Evolutionary conservation across 163 green algal species (phyloP), one percentile per base, ranked within the genome.

Genomic region (Chlamydomonas reinhardtii): DNA sequence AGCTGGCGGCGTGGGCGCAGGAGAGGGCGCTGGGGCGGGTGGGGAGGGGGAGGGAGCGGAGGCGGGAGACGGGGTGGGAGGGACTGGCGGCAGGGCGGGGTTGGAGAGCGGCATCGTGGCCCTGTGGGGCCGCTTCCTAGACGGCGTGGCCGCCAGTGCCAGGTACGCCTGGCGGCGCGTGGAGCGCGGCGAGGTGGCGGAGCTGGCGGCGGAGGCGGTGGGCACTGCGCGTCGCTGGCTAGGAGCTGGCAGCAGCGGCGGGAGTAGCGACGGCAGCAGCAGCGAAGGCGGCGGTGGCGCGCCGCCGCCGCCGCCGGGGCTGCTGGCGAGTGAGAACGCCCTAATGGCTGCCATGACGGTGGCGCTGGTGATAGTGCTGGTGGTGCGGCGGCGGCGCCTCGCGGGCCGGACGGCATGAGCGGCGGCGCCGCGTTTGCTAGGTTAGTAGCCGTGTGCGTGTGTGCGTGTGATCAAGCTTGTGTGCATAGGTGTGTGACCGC

Each of bases 291-390:
- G 39, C 29, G 72, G 39, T 15, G 27, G 39, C 27, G 39, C 39
- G 72, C 37, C 20, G 37, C 17, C 22, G 71, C 37, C 59, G 37
- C 2, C 69, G 73, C 64, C 24, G 37, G 61, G 39, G 34, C 27
- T 17, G n/a, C 37, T 43, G 14, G 43, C 80, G 59, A 75, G 34
- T 56, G 89, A 92, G 56, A 84, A 87, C 15, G 56, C 76, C 59
- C 5, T 90, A 4, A 77, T 92, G 52, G 24, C 52, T 24, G 56
- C 64, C 24, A 34, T 92, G 73, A 37, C 66, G 29, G 82, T 81
- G 4, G 73, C 77, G 34, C 87, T 92, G 48, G 73, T 78, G 19
- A 74, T 76, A 65, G 89, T 92, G 82, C 73, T 92, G 72, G 76
- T 76, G 66, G 69, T 83, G 64, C 77, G 65, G 76, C 68, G 76